Percentiles rank a stretch among this genome's conserved stretches.
phyloP scores from a whole-genome alignment of 495 filamentous ascomycete species.

The Penicillium diatomitis region DNA sequence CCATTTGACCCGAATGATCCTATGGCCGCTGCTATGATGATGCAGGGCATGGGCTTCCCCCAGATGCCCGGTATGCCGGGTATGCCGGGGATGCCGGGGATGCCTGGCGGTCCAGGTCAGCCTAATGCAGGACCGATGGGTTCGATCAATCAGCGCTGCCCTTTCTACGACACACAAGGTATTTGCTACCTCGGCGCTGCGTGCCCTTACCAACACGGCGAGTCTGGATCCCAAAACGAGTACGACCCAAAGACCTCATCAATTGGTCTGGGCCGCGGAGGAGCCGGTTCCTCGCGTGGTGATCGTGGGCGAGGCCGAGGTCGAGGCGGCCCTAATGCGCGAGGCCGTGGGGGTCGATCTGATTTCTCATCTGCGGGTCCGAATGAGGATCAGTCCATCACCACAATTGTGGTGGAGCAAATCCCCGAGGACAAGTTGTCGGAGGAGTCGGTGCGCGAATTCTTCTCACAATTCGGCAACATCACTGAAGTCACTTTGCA shows the following conservation, averaged over 20 bases:
- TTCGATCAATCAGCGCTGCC: conserved; percentile 52
- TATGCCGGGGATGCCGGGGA: conserved; percentile 31
- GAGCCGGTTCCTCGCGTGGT: conserved; percentile 20
- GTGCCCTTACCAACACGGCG: conserved; percentile 81
- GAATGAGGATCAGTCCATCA: conserved; percentile 62
- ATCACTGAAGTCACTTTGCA: conserved; percentile 68
- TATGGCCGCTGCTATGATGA: conserved; percentile 59
- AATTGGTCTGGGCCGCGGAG: conserved; percentile 25
- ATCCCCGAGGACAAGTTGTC: conserved; percentile 82
- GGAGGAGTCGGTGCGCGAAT: conserved; percentile 63
- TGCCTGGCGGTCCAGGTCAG: conserved; percentile 14
- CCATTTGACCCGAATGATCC: conserved; percentile 55
- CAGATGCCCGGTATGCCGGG: conserved; percentile 42
- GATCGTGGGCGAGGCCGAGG: conserved; percentile 44
- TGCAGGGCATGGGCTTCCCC: conserved; percentile 53
- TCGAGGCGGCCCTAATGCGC: conserved; percentile 34
- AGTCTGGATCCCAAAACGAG: conserved; percentile 49
- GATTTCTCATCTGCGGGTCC: conserved; percentile 71
- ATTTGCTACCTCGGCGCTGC: conserved; percentile 69
- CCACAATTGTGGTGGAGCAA: conserved; percentile 81
- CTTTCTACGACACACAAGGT: conserved; percentile 82
- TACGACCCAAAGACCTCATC: conserved; percentile 74
- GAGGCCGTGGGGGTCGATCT: conserved; percentile 45
- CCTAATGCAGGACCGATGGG: conserved; percentile 23
- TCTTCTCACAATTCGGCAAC: conserved; percentile 78